A percentile compares a stretch with the other conserved stretches of the same genome.
Evolutionary conservation across 257 asterid genomes (phyloP).

Genomic region (Fraxinus quadrangulata): DNA sequence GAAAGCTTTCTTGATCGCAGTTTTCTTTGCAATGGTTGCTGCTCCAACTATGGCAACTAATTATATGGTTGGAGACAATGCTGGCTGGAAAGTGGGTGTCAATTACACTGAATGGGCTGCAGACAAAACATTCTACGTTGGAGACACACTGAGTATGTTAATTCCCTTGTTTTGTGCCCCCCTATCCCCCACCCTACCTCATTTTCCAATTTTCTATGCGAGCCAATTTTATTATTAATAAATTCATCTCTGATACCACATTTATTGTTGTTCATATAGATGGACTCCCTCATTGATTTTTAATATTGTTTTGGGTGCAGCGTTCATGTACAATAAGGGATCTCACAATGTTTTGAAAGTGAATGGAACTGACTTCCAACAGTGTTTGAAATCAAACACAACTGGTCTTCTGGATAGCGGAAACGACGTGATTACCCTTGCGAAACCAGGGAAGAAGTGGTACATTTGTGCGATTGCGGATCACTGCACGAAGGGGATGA

Average conservation of each 20-base stretch:
- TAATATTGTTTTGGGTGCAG: constrained; percentile 23
- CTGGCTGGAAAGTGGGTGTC: constrained; percentile 33
- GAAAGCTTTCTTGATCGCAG: constrained; percentile 21
- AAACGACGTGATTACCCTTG: constrained; percentile 31
- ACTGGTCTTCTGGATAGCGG: constrained; percentile 18
- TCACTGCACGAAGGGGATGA: constrained; percentile 40
- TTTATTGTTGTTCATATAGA: neutral
- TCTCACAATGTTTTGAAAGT: constrained; percentile 40
- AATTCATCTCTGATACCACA: too few relatives aligned
- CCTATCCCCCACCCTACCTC: too few relatives aligned
- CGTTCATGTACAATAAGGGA: constrained; percentile 40
- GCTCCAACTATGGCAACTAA: constrained; percentile 34
- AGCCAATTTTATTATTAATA: too few relatives aligned
- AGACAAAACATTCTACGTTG: constrained; percentile 33
- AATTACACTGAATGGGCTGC: constrained; percentile 37
- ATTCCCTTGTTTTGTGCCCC: neutral
- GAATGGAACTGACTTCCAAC: constrained; percentile 29
- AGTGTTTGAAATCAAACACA: constrained; percentile 19
- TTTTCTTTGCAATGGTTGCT: constrained; percentile 21
- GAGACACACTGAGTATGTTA: constrained; percentile 32
- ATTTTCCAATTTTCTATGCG: too few relatives aligned
- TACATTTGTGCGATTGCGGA: constrained; percentile 37
- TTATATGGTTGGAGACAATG: constrained; percentile 40
- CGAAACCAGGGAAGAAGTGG: constrained; percentile 42
- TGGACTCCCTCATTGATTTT: neutral